Evolutionary conservation across 2,329 filamentous ascomycete species (phyloP), one percentile per base, ranked within the genome.

Genomic region (Xylaria sp.): DNA sequence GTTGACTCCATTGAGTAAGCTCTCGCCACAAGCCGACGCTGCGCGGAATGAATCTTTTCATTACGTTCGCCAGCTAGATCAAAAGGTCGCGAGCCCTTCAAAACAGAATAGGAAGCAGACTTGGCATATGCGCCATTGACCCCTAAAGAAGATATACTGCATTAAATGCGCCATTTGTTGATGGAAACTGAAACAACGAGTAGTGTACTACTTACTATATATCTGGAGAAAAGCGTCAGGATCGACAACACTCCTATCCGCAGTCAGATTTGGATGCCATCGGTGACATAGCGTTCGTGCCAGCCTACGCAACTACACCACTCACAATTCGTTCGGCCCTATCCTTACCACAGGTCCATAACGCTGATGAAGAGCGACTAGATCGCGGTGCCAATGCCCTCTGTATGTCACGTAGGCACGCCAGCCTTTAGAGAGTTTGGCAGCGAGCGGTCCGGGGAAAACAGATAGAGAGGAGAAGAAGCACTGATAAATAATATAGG

Each of bases 1-100:
- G 64, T 70, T 2, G 70, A 73, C 20, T 72, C 71, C 71, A 73
- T 70, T 1, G 71, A 61, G 52, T 73, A 73, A 4, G 67, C 62
- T 10, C 70, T 63, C 3, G 71, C 70, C 2, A 73, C 71, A 3
- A 72, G 67, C 36, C 65, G 67, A 31, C 71, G 67, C 41, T 73
- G 71, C 18, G 61, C 61, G 5, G 56, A 48, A 52, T 73, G 70
- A 12, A 72, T 49, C 39, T 72, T 70, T 46, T 72, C 71, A 39
- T 60, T 68, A 31, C 65, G 66, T 39, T 73, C 69, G 12, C 57
- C 64, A 1, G 61, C 62, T 18, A 73, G 43, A 52, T 72, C 71
- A 41, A 73, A 73, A 0, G 65, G 58, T 13, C 71, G 70, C 20
- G 59, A 51, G n/a, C 69, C 71, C 43, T 66, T 25, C 2, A 72